Percentiles rank a stretch among this genome's conserved stretches.
phyloP scores from a whole-genome alignment of 192 early-diverging fungal species.

The Coemansia sp. region DNA sequence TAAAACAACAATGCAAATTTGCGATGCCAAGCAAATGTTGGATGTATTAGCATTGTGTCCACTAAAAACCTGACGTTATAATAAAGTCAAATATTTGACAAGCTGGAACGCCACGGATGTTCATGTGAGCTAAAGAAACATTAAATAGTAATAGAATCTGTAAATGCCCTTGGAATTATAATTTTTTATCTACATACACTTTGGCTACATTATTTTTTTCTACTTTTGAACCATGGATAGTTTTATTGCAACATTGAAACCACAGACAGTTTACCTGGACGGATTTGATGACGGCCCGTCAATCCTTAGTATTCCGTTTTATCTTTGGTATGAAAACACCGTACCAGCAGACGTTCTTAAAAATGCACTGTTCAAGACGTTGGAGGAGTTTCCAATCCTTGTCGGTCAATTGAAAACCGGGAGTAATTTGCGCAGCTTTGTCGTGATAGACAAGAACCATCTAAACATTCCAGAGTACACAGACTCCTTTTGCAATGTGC shows the following conservation, averaged over 20 bases:
- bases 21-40: no score
- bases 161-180: no score
- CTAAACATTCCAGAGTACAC: slow-evolving; percentile 35
- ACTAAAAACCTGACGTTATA: neutral
- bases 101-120: neutral
- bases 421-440: neutral
- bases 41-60: neutral
- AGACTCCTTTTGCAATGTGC: slow-evolving; percentile 12
- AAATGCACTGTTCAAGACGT: slow-evolving; percentile 10
- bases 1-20: neutral
- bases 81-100: neutral
- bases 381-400: slow-evolving; percentile 28
- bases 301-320: slow-evolving; percentile 12
- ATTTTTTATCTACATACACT: neutral
- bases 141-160: neutral
- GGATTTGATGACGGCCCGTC: slow-evolving; percentile 13
- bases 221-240: slow-evolving; percentile 4
- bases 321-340: slow-evolving; percentile 18
- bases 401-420: slow-evolving; percentile 9
- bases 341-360: slow-evolving; percentile 16
- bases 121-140: neutral
- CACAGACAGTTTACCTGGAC: slow-evolving; percentile 13
- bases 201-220: neutral
- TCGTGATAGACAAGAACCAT: slow-evolving; percentile 12
- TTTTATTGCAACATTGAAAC: neutral